Evolutionary conservation across 1,284 basidiomycete genomes (phyloP).

Genomic region (Microbotryomycetes sp.): DNA sequence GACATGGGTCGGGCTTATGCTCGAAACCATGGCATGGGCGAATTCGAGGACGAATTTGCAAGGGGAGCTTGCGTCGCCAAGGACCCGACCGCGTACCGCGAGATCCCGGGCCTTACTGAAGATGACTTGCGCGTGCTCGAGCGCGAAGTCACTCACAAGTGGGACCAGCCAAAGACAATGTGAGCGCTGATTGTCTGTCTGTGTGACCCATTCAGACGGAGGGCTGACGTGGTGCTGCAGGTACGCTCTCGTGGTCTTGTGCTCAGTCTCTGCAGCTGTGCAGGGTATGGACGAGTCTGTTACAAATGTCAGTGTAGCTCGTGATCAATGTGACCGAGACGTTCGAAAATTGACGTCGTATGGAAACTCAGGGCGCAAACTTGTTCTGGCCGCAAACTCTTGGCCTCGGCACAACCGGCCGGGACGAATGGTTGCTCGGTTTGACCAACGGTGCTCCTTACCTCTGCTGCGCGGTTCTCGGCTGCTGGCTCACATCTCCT

Average conservation of each 20-base stretch:
- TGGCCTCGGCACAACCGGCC: conserved; percentile 33
- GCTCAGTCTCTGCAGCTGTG: conserved; percentile 39
- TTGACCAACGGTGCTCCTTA: conserved; percentile 38
- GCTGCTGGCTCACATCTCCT: conserved; percentile 41
- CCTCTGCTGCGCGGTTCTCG: conserved; percentile 38
- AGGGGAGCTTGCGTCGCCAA: conserved; percentile 25
- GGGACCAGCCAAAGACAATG: conserved; percentile 43
- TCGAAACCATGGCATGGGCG: conserved; percentile 20
- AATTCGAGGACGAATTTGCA: conserved; percentile 22
- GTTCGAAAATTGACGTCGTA: too few relatives aligned
- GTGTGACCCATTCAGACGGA: background rate
- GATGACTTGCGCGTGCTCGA: conserved; percentile 36
- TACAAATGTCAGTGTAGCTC: background rate
- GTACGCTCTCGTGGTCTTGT: conserved; percentile 33
- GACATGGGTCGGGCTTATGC: conserved; percentile 29
- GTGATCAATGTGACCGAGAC: too few relatives aligned
- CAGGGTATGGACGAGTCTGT: conserved; percentile 23
- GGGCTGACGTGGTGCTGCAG: too few relatives aligned
- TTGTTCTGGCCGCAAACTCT: conserved; percentile 34
- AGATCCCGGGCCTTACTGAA: conserved; percentile 12
- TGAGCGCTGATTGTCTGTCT: conserved; percentile 42
- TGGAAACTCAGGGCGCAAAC: conserved; percentile 34
- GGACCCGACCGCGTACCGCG: background rate
- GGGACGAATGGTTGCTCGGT: conserved; percentile 39
- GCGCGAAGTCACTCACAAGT: conserved; percentile 38